These are phyloP conservation scores for Endotrypanum monterogeii DNA, from an alignment of 208 protist genomes.

Conservation along the genomic window DNA sequence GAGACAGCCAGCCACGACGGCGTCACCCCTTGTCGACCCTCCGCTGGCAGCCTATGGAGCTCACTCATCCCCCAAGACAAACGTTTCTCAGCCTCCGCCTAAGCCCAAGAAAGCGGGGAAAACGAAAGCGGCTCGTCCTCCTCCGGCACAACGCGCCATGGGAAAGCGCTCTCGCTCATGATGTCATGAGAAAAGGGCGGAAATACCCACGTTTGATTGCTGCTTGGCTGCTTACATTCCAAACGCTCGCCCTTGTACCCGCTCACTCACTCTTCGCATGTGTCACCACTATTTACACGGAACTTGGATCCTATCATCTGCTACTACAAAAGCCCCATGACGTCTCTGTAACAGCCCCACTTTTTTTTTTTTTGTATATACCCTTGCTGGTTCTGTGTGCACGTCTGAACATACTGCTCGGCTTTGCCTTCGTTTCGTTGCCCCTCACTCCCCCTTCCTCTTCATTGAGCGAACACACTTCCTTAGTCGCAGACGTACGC, in stretches of 20 bases:
- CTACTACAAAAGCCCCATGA: neutral
- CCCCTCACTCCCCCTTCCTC: neutral
- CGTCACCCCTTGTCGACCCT: neutral
- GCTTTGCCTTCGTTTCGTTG: neutral
- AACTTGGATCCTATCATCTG: neutral
- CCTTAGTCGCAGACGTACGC: neutral
- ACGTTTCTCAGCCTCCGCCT: neutral
- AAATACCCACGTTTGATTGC: neutral
- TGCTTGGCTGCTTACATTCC: neutral
- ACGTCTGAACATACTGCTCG: neutral
- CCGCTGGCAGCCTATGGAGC: neutral
- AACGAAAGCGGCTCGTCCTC: neutral
- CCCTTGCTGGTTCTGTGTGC: neutral
- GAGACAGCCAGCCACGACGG: neutral
- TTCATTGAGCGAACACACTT: neutral
- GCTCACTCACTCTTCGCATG: neutral
- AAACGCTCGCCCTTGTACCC: neutral
- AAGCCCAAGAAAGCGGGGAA: neutral
- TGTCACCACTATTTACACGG: neutral
- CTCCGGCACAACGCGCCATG: neutral
- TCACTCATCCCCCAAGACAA: neutral
- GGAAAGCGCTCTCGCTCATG: slow-evolving; percentile 17
- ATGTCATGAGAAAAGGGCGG: neutral
- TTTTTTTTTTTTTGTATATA: neutral
- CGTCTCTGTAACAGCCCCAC: neutral